These are phyloP conservation scores for Starmerella ratchasimensis DNA, from an alignment of 805 yeast genomes.

Conservation along the genomic window DNA sequence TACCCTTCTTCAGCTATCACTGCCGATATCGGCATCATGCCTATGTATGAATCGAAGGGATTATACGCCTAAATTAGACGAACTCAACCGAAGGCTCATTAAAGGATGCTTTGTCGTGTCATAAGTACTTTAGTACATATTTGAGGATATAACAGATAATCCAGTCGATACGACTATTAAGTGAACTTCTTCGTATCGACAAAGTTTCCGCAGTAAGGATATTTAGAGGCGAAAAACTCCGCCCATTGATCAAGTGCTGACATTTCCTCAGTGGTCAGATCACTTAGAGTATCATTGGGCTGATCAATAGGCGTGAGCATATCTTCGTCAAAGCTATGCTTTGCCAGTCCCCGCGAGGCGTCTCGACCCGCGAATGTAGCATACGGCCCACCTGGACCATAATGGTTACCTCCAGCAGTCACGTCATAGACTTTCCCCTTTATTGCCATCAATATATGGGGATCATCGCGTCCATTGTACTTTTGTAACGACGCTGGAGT, in stretches of 20 bases:
- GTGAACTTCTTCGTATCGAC: conserved; percentile 22
- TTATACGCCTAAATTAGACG: neutral
- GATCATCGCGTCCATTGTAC: conserved; percentile 70
- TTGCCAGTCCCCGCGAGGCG: conserved; percentile 84
- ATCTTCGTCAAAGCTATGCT: conserved; percentile 65
- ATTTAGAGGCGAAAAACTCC: conserved; percentile 65
- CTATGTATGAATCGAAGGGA: too few relatives aligned
- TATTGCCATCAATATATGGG: conserved; percentile 74
- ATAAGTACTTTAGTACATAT: neutral
- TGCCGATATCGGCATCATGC: too few relatives aligned
- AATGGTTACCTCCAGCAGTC: conserved; percentile 61
- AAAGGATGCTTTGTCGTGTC: neutral
- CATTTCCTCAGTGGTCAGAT: conserved; percentile 44
- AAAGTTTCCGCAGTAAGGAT: conserved; percentile 64
- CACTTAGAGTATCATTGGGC: conserved; percentile 62
- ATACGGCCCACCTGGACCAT: conserved; percentile 94
- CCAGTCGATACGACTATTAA: neutral
- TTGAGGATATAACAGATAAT: too few relatives aligned
- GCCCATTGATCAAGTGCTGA: conserved; percentile 76
- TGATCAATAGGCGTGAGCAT: conserved; percentile 54
- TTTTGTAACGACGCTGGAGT: conserved; percentile 62
- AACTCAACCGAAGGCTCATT: neutral
- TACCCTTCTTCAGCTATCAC: too few relatives aligned
- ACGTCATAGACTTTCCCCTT: conserved; percentile 79
- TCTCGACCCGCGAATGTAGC: conserved; percentile 91